These are phyloP conservation scores for Leccinum broughii DNA, from an alignment of 768 basidiomycete species.

Conservation along the genomic window DNA sequence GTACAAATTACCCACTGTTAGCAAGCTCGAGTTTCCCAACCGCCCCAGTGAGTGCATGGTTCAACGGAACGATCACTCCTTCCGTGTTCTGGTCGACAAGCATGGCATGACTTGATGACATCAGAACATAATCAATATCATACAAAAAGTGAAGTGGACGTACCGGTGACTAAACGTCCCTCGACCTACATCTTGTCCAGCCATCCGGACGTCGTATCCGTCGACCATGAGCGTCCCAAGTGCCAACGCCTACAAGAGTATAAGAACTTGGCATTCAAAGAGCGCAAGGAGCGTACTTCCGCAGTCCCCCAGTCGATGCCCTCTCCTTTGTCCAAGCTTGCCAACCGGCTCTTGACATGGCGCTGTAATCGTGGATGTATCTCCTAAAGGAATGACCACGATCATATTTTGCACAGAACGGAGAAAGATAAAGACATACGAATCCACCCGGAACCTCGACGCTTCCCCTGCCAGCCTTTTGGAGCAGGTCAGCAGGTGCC, in stretches of 20 bases:
- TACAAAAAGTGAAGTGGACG: constrained; percentile 3
- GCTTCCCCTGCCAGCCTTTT: constrained; percentile 65
- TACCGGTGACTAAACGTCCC: constrained; percentile 86
- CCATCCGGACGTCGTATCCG: constrained; percentile 82
- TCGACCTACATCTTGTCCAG: constrained; percentile 90
- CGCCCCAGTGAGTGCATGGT: constrained; percentile 55
- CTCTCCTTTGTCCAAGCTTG: constrained; percentile 63
- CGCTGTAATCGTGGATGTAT: constrained; percentile 77
- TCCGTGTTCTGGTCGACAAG: constrained; percentile 87
- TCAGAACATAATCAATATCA: neutral
- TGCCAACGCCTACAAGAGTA: constrained; percentile 65
- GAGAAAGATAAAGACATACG: constrained; percentile 43
- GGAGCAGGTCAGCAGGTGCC: constrained; percentile 50
- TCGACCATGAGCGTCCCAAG: constrained; percentile 85
- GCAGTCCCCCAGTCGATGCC: constrained; percentile 90
- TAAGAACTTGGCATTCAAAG: neutral
- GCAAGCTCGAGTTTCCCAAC: constrained; percentile 79
- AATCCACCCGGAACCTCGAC: constrained; percentile 60
- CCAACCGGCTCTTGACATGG: constrained; percentile 76
- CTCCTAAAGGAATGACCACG: constrained; percentile 46
- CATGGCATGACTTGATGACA: constrained; percentile 73
- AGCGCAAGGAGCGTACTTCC: constrained; percentile 50
- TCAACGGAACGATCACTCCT: constrained; percentile 77
- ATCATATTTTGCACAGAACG: neutral
- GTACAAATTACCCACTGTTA: constrained; percentile 60